Base-by-base conservation (phyloP, 75 land plant genomes). In the Chamaecyparis obtusa region DNA sequence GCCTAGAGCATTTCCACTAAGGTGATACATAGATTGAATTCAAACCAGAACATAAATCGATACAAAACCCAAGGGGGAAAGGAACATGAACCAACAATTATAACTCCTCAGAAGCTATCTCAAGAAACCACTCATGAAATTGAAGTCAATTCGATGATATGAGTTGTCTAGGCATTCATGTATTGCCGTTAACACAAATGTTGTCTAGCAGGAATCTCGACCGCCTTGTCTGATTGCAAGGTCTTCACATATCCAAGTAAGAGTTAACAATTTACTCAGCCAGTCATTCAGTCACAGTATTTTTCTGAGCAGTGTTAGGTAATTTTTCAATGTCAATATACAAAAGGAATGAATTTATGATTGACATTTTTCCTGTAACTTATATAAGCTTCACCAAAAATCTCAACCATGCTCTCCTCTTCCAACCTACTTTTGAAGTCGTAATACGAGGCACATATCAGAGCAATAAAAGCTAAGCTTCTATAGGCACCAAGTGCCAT, bases 341-440 rank as follows among this genome's bases (percentile, higher is more conserved):
- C 85, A 85, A 91, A 92, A 46, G 96, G 96, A 79, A 97, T 86
- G 74, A 93, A 92, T 90, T 93, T 97, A 89, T 92, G 86, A 72
- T 85, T 90, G 64, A 93, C 94, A 75, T 89, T 95, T 37, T 86
- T 88, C 87, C 86, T 91, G 85, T 95, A 97, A 64, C 89, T 92
- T 32, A 30, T 86, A 77, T 96, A 96, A 13, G 84, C 49, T 2
- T 92, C 93, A 32, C 93, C 93, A 89, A 96, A 97, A 33, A 74
- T 82, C 72, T 95, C 92, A 41, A 93, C 80, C 92, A 97, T 56
- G 90, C 90, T 78, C 27, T 88, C 92, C 91, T 96, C 99, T 87
- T 97, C 99, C 89, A 93, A 41, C 77, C 91, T 93, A 15, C 92
- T 92, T 86, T 92, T 97, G 86, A 90, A 92, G 56, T 88, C 94